These are phyloP conservation scores for Cladosporium sp. DNA, from an alignment of 2,329 filamentous ascomycete genomes.

Conservation along the genomic window DNA sequence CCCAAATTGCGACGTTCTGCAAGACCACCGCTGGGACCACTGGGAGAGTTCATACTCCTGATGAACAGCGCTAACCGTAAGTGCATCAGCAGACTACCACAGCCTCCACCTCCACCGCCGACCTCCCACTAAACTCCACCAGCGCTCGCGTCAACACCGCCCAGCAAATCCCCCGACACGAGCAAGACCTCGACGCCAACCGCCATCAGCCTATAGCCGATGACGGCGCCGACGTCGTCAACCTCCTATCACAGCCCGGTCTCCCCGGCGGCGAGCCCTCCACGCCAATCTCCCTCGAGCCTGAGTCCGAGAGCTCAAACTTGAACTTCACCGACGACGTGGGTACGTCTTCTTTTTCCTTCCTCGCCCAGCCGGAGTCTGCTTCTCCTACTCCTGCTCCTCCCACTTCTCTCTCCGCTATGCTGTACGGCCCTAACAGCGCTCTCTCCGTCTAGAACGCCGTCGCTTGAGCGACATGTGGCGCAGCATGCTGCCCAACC, in stretches of 20 bases:
- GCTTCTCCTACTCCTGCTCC: constrained; percentile 6
- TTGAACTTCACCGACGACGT: constrained; percentile 26
- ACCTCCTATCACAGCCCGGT: constrained; percentile 32
- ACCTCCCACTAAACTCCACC: constrained; percentile 30
- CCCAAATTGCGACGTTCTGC: constrained; percentile 18
- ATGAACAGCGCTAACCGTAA: constrained; percentile 31
- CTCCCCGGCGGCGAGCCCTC: constrained; percentile 20
- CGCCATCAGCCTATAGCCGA: constrained; percentile 24
- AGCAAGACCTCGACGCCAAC: constrained; percentile 32
- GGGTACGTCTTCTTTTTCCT: constrained; percentile 27
- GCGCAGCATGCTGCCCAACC: constrained; percentile 13
- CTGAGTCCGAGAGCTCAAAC: constrained; percentile 3
- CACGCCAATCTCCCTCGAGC: neutral
- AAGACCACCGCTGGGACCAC: constrained; percentile 35
- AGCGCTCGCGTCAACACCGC: constrained; percentile 27
- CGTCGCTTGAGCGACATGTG: constrained; percentile 11
- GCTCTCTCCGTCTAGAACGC: constrained; percentile 23
- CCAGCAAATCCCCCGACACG: constrained; percentile 27
- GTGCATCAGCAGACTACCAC: constrained; percentile 27
- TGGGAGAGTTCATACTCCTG: constrained; percentile 36
- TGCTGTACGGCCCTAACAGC: constrained; percentile 30
- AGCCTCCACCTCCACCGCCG: constrained; percentile 25
- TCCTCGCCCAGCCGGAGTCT: neutral
- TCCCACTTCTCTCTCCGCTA: constrained; percentile 26
- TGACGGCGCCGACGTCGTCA: constrained; percentile 38